A percentile compares a stretch with the other conserved stretches of the same genome.
Evolutionary conservation across 768 basidiomycete genomes (phyloP).

Genomic region (Macrocybe gigantea): DNA sequence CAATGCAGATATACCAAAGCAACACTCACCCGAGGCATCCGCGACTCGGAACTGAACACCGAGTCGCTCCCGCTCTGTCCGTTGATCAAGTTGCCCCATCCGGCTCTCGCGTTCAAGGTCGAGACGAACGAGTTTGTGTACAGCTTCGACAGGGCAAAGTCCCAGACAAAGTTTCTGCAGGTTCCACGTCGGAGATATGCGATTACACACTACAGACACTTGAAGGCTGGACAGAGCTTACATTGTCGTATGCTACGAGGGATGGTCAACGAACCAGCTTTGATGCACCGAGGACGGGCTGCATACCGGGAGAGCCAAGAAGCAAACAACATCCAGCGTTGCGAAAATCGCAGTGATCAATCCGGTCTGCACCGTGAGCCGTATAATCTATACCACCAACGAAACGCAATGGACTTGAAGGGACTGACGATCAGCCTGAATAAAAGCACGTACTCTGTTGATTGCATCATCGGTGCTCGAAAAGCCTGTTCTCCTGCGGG

Average conservation of each 20-base stretch:
- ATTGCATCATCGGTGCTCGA: constrained; percentile 37
- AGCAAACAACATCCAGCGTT: constrained; percentile 36
- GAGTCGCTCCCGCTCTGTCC: constrained; percentile 9
- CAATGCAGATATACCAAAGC: background rate
- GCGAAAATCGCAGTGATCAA: constrained; percentile 31
- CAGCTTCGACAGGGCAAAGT: constrained; percentile 21
- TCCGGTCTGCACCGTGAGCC: constrained; percentile 36
- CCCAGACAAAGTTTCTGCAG: constrained; percentile 21
- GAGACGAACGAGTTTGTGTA: constrained; percentile 20
- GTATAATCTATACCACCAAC: constrained; percentile 4
- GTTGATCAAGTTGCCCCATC: constrained; percentile 10
- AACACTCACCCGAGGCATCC: constrained; percentile 3
- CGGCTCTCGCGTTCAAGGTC: constrained; percentile 15
- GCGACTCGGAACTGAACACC: constrained; percentile 8
- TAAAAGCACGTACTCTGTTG: constrained; percentile 13
- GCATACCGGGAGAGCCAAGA: constrained; percentile 32
- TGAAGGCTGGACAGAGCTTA: constrained; percentile 1
- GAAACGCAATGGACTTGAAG: background rate
- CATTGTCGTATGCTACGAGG: constrained; percentile 17
- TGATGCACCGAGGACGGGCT: background rate
- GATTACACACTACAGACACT: too few species aligned
- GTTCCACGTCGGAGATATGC: background rate
- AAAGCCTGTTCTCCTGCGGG: constrained; percentile 32
- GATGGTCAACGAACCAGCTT: background rate
- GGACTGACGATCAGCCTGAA: background rate